Percentiles rank a stretch among this genome's conserved stretches.
Evolutionary conservation across 2,329 filamentous ascomycete species (phyloP).

Genomic region (Tricladium varicosporioides): DNA sequence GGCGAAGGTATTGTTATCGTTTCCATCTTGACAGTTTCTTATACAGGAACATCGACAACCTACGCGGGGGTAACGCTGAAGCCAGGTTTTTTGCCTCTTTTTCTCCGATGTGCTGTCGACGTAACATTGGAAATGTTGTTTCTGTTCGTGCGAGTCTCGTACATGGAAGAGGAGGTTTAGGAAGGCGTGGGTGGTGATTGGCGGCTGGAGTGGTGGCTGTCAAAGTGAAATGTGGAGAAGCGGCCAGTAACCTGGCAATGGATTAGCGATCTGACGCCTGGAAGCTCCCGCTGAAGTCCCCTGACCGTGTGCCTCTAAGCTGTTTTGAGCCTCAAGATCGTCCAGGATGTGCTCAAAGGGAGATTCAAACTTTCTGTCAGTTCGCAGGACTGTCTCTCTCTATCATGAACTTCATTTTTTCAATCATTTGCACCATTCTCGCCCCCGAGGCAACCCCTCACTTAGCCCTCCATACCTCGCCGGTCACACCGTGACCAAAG

Average conservation of each 20-base stretch:
- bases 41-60: slow-evolving; percentile 20
- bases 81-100: not conserved
- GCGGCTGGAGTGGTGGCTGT: not conserved
- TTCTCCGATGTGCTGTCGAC: slow-evolving; percentile 15
- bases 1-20: slow-evolving; percentile 59
- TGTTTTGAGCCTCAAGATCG: not conserved
- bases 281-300: not conserved
- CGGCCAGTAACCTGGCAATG: not conserved
- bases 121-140: slow-evolving; percentile 8
- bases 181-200: slow-evolving; percentile 11
- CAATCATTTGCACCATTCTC: not conserved
- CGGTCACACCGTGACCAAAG: not conserved
- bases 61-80: not conserved
- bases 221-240: not conserved
- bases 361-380: no score
- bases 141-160: not conserved
- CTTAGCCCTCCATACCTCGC: slow-evolving; percentile 11
- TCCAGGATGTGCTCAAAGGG: not conserved
- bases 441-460: not conserved
- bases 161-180: slow-evolving; percentile 1
- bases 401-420: not conserved
- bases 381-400: not conserved
- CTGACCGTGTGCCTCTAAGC: not conserved
- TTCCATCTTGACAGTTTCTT: slow-evolving; percentile 45
- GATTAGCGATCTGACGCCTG: not conserved